phyloP scores from a whole-genome alignment of 345 rosid genomes.

The Rhizophora mangle region DNA sequence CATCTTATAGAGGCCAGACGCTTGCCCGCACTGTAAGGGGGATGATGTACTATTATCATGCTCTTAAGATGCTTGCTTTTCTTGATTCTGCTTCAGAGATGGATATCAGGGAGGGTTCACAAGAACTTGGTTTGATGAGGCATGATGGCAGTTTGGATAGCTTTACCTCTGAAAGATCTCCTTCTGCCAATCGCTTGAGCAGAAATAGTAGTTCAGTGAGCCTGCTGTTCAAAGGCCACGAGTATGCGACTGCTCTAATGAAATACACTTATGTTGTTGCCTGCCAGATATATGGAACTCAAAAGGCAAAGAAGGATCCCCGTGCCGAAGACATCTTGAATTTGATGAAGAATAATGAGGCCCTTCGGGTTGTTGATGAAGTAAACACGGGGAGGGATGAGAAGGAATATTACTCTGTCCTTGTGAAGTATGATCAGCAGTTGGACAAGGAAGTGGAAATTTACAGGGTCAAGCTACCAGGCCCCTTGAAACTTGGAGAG shows the following conservation, averaged over 20 bases:
- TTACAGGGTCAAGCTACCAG: slow-evolving; percentile 90
- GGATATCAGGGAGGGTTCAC: slow-evolving; percentile 75
- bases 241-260: slow-evolving; percentile 89
- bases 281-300: slow-evolving; percentile 92
- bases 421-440: slow-evolving; percentile 81
- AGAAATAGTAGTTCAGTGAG: slow-evolving; percentile 60
- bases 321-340: slow-evolving; percentile 80
- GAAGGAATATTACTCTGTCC: slow-evolving; percentile 83
- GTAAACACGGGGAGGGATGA: slow-evolving; percentile 57
- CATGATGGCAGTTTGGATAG: slow-evolving; percentile 40
- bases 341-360: slow-evolving; percentile 84
- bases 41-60: slow-evolving; percentile 97
- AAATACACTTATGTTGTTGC: slow-evolving; percentile 91
- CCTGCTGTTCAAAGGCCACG: slow-evolving; percentile 71
- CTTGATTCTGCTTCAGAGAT: slow-evolving; percentile 97
- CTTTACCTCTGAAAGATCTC: slow-evolving; percentile 40
- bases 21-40: slow-evolving; percentile 93
- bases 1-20: slow-evolving; percentile 97
- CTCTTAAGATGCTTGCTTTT: slow-evolving; percentile 89
- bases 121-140: slow-evolving; percentile 77
- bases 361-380: slow-evolving; percentile 94
- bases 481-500: slow-evolving; percentile 94
- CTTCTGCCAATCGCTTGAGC: slow-evolving; percentile 55
- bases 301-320: slow-evolving; percentile 85
- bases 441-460: slow-evolving; percentile 82